Evolutionary conservation across 495 filamentous ascomycete species (phyloP).

Genomic region (Penicillium nucicola): DNA sequence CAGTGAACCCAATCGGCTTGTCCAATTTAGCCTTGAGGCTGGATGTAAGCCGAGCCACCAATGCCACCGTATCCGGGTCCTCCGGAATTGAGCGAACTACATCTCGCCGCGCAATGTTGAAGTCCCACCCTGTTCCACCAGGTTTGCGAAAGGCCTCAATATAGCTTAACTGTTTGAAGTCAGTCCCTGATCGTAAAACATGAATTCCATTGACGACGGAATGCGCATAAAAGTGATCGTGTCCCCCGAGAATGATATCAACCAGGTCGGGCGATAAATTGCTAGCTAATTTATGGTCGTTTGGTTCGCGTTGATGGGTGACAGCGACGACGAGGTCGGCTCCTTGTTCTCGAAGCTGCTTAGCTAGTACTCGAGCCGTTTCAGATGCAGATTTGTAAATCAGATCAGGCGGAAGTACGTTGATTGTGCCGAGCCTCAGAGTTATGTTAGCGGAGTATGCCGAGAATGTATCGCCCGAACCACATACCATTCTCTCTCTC

Average conservation of each 20-base stretch:
- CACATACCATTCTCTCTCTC: slow-evolving; percentile 63
- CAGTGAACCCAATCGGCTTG: slow-evolving; percentile 79
- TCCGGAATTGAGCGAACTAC: slow-evolving; percentile 62
- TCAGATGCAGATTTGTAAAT: slow-evolving; percentile 73
- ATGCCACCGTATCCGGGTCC: slow-evolving; percentile 49
- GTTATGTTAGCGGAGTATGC: not conserved
- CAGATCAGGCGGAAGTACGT: slow-evolving; percentile 73
- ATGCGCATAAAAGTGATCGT: slow-evolving; percentile 87
- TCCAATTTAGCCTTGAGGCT: slow-evolving; percentile 70
- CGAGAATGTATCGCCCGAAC: not conserved
- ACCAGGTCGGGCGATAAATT: slow-evolving; percentile 63
- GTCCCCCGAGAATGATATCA: slow-evolving; percentile 83
- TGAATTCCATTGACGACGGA: slow-evolving; percentile 72
- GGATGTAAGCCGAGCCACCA: slow-evolving; percentile 67
- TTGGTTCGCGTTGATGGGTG: slow-evolving; percentile 83
- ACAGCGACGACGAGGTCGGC: slow-evolving; percentile 78
- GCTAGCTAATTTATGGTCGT: slow-evolving; percentile 75
- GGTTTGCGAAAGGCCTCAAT: slow-evolving; percentile 64
- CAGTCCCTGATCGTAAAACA: slow-evolving; percentile 76
- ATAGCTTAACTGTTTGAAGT: slow-evolving; percentile 90
- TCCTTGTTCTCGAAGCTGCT: slow-evolving; percentile 66
- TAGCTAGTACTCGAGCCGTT: slow-evolving; percentile 68
- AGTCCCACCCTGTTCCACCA: slow-evolving; percentile 60
- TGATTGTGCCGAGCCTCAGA: slow-evolving; percentile 79
- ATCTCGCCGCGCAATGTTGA: slow-evolving; percentile 73